Percentiles rank a stretch among this genome's conserved stretches.
phyloP scores from a whole-genome alignment of 441 rosid species.

The Corymbia citriodora region DNA sequence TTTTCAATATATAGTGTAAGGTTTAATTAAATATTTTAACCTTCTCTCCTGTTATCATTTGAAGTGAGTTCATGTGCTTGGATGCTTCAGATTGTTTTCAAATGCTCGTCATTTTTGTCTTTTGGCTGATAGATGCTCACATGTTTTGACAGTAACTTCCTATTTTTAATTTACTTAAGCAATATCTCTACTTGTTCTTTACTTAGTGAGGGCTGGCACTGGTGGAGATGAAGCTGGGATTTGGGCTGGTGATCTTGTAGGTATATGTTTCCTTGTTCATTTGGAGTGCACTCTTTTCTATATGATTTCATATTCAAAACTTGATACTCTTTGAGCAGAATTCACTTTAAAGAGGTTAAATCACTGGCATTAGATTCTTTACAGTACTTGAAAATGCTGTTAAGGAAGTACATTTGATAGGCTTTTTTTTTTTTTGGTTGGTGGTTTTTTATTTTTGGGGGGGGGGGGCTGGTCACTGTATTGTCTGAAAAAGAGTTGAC shows the following conservation, averaged over 20 bases:
- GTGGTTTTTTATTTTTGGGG: background rate
- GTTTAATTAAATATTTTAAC: slow-evolving; percentile 2
- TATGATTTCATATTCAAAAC: background rate
- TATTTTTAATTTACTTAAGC: background rate
- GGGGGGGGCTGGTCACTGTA: background rate
- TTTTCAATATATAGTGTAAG: background rate
- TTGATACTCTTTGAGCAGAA: background rate
- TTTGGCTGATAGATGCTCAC: background rate
- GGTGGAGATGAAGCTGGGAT: slow-evolving; percentile 99
- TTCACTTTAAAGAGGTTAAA: background rate
- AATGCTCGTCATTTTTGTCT: background rate
- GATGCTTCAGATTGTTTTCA: background rate
- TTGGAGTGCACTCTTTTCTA: slow-evolving; percentile 3
- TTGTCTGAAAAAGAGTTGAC: background rate
- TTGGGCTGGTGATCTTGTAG: slow-evolving; percentile 99
- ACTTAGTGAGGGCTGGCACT: slow-evolving; percentile 91
- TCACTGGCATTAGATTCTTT: background rate
- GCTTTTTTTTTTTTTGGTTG: background rate
- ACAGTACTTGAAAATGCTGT: background rate
- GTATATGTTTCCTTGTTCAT: slow-evolving; percentile 68
- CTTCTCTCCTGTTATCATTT: background rate
- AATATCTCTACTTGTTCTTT: background rate
- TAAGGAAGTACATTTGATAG: background rate
- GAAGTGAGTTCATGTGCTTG: background rate
- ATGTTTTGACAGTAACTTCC: background rate